Percentiles rank a stretch among this genome's conserved stretches.
phyloP scores from a whole-genome alignment of 345 rosid genomes.

The Syzygium aromaticum region DNA sequence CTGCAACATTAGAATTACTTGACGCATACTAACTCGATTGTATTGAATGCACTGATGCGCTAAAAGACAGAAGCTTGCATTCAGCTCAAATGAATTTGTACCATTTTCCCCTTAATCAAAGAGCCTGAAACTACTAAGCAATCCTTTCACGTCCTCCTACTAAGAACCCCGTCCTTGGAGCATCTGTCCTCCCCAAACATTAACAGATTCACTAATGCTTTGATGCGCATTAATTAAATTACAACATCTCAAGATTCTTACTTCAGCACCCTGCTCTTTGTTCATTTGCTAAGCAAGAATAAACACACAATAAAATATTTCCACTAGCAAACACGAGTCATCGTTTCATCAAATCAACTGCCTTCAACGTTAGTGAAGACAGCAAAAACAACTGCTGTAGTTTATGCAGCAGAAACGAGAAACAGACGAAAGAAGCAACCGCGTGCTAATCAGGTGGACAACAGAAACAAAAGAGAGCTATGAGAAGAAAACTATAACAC shows the following conservation, averaged over 20 bases:
- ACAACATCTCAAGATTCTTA: neutral
- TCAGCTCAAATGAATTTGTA: neutral
- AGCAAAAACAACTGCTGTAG: neutral
- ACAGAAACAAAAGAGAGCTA: neutral
- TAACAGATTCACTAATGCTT: neutral
- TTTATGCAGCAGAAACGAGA: neutral
- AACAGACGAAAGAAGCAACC: neutral
- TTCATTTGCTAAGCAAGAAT: neutral
- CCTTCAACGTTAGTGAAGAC: neutral
- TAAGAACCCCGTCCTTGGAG: neutral
- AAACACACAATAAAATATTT: neutral
- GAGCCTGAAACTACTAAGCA: neutral
- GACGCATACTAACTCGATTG: neutral
- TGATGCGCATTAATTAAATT: neutral
- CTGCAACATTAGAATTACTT: neutral
- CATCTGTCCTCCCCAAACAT: neutral
- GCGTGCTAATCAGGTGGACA: neutral
- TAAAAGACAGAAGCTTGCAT: neutral
- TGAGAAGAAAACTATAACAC: neutral
- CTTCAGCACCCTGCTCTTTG: neutral
- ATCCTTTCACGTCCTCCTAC: neutral
- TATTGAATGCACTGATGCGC: neutral
- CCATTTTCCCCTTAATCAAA: neutral
- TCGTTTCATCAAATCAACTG: neutral
- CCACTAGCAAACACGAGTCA: neutral